phyloP scores from a whole-genome alignment of 495 filamentous ascomycete species.

The Astrothelium macrocarpum region DNA sequence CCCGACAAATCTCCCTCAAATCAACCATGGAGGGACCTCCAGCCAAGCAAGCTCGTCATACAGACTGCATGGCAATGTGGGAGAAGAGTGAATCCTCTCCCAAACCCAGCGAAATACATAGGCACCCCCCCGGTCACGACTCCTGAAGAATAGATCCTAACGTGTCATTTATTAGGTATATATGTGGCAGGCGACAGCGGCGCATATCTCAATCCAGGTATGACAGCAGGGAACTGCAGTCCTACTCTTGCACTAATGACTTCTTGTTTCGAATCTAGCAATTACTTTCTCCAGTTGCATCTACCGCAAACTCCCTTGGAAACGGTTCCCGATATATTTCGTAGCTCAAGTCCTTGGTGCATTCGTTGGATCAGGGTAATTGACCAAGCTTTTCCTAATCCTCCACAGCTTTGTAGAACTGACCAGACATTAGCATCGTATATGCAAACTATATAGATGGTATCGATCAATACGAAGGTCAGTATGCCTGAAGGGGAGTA shows the following conservation, averaged over 20 bases:
- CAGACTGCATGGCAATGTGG: conserved; percentile 47
- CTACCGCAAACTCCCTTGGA: conserved; percentile 53
- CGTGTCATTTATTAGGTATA: neutral
- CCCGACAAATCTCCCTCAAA: neutral
- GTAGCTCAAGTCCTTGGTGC: conserved; percentile 31
- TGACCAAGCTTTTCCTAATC: neutral
- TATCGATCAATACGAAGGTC: conserved; percentile 16
- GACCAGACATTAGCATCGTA: conserved; percentile 19
- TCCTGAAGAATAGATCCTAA: neutral
- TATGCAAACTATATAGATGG: conserved; percentile 29
- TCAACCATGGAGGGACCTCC: conserved; percentile 43
- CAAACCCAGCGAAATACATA: conserved; percentile 11
- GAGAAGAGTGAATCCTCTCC: conserved; percentile 34
- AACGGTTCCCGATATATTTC: conserved; percentile 30
- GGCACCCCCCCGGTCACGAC: neutral
- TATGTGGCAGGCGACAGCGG: conserved; percentile 51
- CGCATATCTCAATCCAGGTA: conserved; percentile 45
- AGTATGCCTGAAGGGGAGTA: conserved; percentile 45
- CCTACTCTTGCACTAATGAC: neutral
- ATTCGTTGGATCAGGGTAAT: conserved; percentile 17
- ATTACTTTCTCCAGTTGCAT: conserved; percentile 54
- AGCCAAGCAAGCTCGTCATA: conserved; percentile 44
- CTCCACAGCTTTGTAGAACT: neutral
- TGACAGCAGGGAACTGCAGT: neutral
- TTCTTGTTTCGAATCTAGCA: neutral